Evolutionary conservation across 768 basidiomycete species (phyloP), one percentile per base, ranked within the genome.

Genomic region (Amanita subjunquillea): DNA sequence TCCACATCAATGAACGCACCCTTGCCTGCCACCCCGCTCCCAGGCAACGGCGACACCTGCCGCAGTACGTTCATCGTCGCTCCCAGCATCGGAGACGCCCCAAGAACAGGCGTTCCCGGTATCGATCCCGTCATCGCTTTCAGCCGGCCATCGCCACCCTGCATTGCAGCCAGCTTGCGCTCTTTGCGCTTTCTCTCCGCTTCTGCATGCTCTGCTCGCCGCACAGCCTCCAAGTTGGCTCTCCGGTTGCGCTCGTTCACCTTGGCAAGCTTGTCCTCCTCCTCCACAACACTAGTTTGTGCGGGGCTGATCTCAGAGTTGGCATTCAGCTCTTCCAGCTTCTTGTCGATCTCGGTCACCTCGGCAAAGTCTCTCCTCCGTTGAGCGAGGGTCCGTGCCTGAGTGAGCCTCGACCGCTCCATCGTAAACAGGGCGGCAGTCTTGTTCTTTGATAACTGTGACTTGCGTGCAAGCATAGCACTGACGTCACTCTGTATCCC

Each of bases 161-260:
- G 63, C 43, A 69, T 72, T 27, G 48, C 47, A 8, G 69, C 75
- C 22, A 82, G 63, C 62, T 79, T 84, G 20, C 87, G 73, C 52
- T 89, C 85, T 45, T 76, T 72, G 51, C 83, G 73, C 67, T 85
- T 87, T 46, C 82, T 72, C 62, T 91, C 89, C 6, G 75, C 69
- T 58, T 83, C 82, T 32, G 71, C 70, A 32, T 83, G 64, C 66
- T 95, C 92, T 0, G 87, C 86, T 57, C 78, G 80, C 54, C 88
- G 75, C 49, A 92, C 79, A 3, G 80, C 79, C 60, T 94, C 95
- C 58, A 81, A 57, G 53, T 95, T 95, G 29, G 85, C 84, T 63
- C 79, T 85, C 52, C 88, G 78, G 65, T 97, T 97, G 52, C 91
- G 80, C 68, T 93, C 91, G 63, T 95, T 97, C 50, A 98, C 83